Percentiles rank a stretch among this genome's conserved stretches.
phyloP scores from a whole-genome alignment of 805 yeast species.

The Starmerella vitae region DNA sequence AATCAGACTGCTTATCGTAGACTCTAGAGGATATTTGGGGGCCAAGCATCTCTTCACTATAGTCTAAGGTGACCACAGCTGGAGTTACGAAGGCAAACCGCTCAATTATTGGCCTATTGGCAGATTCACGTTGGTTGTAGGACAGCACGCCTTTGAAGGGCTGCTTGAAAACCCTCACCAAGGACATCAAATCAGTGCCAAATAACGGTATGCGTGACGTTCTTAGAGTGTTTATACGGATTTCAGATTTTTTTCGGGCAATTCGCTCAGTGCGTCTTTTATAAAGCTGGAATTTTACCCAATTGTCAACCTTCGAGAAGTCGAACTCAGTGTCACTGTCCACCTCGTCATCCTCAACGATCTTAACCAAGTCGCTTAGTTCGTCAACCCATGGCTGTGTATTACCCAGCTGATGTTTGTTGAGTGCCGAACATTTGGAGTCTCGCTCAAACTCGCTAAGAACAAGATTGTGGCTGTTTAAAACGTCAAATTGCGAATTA shows the following conservation, averaged over 20 bases:
- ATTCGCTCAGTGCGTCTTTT: conserved; percentile 39
- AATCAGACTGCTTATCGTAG: background rate
- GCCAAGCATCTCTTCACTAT: conserved; percentile 29
- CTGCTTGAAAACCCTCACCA: conserved; percentile 19
- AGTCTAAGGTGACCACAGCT: conserved; percentile 60
- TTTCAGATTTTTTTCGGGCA: conserved; percentile 40
- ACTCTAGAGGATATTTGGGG: background rate
- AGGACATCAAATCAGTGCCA: conserved; percentile 42
- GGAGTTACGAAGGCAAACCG: conserved; percentile 84
- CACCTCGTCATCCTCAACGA: conserved; percentile 10
- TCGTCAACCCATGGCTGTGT: conserved; percentile 1
- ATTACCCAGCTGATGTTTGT: background rate
- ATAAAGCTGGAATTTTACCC: conserved; percentile 44
- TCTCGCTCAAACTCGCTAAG: conserved; percentile 36
- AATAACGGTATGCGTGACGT: conserved; percentile 54
- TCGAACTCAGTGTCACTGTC: conserved; percentile 23
- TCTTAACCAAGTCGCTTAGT: background rate
- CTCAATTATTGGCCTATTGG: conserved; percentile 43
- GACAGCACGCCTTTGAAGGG: conserved; percentile 16
- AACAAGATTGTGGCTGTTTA: conserved; percentile 47
- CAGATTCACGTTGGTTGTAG: conserved; percentile 25
- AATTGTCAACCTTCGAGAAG: conserved; percentile 31
- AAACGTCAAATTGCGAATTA: background rate
- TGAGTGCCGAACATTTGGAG: conserved; percentile 10
- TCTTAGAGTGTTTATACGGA: conserved; percentile 52